phyloP scores from a whole-genome alignment of 176 grass and related monocot genomes.

The Triticum aestivum region DNA sequence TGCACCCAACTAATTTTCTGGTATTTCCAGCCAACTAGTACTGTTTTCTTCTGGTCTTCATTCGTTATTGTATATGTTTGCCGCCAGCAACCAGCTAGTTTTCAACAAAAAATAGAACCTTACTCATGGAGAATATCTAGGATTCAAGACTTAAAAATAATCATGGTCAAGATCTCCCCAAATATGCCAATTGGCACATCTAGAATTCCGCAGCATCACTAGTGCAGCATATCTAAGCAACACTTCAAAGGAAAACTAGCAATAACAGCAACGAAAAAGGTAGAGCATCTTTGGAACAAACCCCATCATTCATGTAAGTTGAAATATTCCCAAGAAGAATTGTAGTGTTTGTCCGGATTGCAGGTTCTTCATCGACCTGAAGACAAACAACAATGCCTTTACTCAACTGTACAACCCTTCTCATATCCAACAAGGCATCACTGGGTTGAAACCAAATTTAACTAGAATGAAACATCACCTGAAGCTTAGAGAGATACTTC shows the following conservation, averaged over 20 bases:
- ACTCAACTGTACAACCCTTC: constrained; percentile 8
- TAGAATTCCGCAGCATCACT: neutral
- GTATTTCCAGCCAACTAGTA: neutral
- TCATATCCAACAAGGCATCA: constrained; percentile 2
- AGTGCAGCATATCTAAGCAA: constrained; percentile 8
- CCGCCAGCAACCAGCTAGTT: neutral
- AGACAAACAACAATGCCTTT: constrained; percentile 34
- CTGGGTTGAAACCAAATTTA: neutral
- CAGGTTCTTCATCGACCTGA: constrained; percentile 95
- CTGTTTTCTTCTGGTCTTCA: neutral
- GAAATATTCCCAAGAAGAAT: constrained; percentile 98
- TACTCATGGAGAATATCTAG: neutral
- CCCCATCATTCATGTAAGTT: constrained; percentile 97
- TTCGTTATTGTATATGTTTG: neutral
- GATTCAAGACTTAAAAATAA: neutral
- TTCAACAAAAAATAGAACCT: constrained; percentile 25
- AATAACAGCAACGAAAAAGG: constrained; percentile 21
- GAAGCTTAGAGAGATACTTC: constrained; percentile 99
- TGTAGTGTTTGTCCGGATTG: constrained; percentile 96
- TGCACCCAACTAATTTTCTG: neutral
- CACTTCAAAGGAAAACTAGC: constrained; percentile 17
- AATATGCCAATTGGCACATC: neutral
- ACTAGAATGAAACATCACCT: constrained; percentile 54
- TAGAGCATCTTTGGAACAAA: constrained; percentile 45
- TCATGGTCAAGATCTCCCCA: neutral